Evolutionary conservation across 2,329 filamentous ascomycete species (phyloP).

Genomic region (Fusarium sororula): DNA sequence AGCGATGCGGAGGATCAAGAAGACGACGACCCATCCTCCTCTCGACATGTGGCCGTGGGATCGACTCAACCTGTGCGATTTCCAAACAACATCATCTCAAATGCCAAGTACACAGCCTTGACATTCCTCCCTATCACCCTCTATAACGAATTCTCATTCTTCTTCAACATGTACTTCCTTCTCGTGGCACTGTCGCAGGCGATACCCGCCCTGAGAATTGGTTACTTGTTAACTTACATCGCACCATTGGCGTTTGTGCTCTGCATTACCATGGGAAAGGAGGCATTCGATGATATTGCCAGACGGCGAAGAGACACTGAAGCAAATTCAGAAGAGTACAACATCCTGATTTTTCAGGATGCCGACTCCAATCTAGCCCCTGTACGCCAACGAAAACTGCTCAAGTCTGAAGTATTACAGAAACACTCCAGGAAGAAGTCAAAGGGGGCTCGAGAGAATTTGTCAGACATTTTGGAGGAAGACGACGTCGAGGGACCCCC

Average conservation of each 20-base stretch:
- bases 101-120: conserved; percentile 96
- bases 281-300: conserved; percentile 92
- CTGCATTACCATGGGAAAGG: conserved; percentile 91
- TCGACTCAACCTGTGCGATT: conserved; percentile 78
- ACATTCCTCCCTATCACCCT: conserved; percentile 94
- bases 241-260: conserved; percentile 93
- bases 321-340: conserved; percentile 92
- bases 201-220: conserved; percentile 88
- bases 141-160: conserved; percentile 99
- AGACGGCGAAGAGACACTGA: conserved; percentile 88
- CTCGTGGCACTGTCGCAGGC: conserved; percentile 94
- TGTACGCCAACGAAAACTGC: conserved; percentile 49
- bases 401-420: conserved; percentile 55
- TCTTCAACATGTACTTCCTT: conserved; percentile 99
- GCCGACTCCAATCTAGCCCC: conserved; percentile 52
- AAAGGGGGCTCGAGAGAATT: conserved; percentile 45
- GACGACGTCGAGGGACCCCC: conserved; percentile 53
- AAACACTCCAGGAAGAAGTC: conserved; percentile 45
- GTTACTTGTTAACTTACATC: conserved; percentile 94
- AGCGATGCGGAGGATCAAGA: conserved; percentile 60
- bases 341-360: conserved; percentile 76
- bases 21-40: conserved; percentile 72
- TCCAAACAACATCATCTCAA: conserved; percentile 90
- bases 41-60: conserved; percentile 80
- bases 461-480: conserved; percentile 76